phyloP scores from a whole-genome alignment of 2,329 filamentous ascomycete genomes.

The Pseudopyrenochaeta lycopersici region DNA sequence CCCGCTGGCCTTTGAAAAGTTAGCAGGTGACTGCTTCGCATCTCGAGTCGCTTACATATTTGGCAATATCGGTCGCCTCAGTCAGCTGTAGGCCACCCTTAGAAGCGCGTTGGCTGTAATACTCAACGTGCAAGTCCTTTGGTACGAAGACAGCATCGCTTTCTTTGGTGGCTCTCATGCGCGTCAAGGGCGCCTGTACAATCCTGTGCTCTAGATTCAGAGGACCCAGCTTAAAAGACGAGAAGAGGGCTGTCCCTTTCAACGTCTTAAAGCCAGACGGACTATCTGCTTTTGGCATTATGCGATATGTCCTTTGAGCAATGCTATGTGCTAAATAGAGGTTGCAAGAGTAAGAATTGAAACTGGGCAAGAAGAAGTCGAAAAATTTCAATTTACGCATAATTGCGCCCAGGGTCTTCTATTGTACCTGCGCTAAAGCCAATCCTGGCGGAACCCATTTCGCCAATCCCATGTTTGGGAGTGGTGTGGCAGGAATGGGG shows the following conservation, averaged over 20 bases:
- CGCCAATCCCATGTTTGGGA: conserved; percentile 29
- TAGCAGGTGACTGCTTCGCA: not conserved
- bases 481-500: conserved; percentile 42
- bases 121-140: conserved; percentile 57
- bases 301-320: conserved; percentile 12
- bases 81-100: conserved; percentile 67
- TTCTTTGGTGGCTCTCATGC: conserved; percentile 60
- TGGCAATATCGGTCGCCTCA: conserved; percentile 60
- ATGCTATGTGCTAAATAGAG: not conserved
- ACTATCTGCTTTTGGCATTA: conserved; percentile 43
- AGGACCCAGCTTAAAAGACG: conserved; percentile 42
- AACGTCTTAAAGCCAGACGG: conserved; percentile 40
- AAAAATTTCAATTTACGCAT: conserved; percentile 12
- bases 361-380: conserved; percentile 1
- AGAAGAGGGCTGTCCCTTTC: conserved; percentile 43
- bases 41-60: conserved; percentile 33
- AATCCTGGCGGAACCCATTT: conserved; percentile 8
- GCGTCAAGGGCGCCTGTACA: conserved; percentile 52
- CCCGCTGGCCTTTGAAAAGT: conserved; percentile 50
- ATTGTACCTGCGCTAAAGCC: conserved; percentile 40
- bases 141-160: conserved; percentile 56
- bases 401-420: conserved; percentile 24
- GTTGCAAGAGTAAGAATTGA: not conserved
- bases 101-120: conserved; percentile 64
- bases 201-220: conserved; percentile 50